Conservation (phyloP, 75 land plant genomes). For the Pinus tabuliformis region DNA sequence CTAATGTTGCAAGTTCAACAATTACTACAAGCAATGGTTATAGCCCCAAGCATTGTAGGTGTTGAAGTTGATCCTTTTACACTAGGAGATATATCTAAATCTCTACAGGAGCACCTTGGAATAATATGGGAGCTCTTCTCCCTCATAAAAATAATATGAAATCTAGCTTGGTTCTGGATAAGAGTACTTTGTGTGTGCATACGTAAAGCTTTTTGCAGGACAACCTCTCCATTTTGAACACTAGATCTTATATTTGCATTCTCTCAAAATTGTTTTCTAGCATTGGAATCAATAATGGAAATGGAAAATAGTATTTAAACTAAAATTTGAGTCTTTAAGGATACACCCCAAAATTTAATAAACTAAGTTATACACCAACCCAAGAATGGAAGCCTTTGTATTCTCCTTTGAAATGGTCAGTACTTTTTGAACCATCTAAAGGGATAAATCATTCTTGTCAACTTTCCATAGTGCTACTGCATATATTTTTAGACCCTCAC, state of each 20-base stretch:
- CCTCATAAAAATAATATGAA: conserved; percentile 27
- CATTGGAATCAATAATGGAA: conserved; percentile 36
- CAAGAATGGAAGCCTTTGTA: conserved; percentile 24
- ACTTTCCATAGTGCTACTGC: conserved; percentile 67
- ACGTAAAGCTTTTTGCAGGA: conserved; percentile 54
- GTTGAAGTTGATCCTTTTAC: conserved; percentile 28
- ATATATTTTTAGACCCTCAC: conserved; percentile 60
- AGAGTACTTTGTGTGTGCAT: conserved; percentile 43
- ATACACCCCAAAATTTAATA: conserved; percentile 50
- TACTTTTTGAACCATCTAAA: conserved; percentile 30
- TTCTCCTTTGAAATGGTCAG: conserved; percentile 30
- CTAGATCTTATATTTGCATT: conserved; percentile 14
- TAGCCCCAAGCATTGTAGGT: conserved; percentile 49
- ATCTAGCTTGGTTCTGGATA: conserved; percentile 54
- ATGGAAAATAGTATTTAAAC: conserved; percentile 46
- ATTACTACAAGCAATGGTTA: conserved; percentile 54
- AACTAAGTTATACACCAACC: conserved; percentile 55
- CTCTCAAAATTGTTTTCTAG: conserved; percentile 42
- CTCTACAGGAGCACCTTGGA: conserved; percentile 28
- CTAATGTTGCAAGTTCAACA: conserved; percentile 13
- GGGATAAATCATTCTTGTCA: conserved; percentile 46
- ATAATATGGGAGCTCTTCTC: conserved; percentile 25
- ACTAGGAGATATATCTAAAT: not conserved
- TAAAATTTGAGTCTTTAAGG: conserved; percentile 38
- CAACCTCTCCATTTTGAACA: conserved; percentile 20